A percentile compares a stretch with the other conserved stretches of the same genome.
Evolutionary conservation across 495 filamentous ascomycete genomes (phyloP).

Genomic region (Hapsidospora chrysogenum): DNA sequence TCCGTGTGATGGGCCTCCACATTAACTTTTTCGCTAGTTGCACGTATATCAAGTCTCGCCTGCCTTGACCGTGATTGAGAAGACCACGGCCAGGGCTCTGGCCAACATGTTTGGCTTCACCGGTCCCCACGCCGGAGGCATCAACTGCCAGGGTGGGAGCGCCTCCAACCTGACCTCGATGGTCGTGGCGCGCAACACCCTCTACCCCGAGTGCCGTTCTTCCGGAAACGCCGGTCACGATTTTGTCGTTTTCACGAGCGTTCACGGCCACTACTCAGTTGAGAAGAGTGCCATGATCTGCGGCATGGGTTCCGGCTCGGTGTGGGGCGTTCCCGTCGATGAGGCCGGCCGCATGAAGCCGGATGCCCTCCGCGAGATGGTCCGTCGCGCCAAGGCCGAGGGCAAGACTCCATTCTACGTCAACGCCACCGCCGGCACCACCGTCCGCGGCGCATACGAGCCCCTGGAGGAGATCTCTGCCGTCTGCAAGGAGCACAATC

Average conservation of each 20-base stretch:
- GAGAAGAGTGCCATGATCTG: constrained; percentile 82
- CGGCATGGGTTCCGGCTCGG: constrained; percentile 60
- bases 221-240: constrained; percentile 44
- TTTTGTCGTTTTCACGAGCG: constrained; percentile 78
- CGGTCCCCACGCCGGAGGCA: constrained; percentile 59
- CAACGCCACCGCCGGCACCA: constrained; percentile 90
- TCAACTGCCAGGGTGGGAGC: constrained; percentile 75
- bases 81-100: constrained; percentile 49
- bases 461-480: constrained; percentile 54
- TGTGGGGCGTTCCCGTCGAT: constrained; percentile 63
- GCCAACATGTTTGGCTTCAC: constrained; percentile 63
- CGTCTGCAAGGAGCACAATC: constrained; percentile 49
- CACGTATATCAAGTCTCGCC: constrained; percentile 88
- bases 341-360: constrained; percentile 52
- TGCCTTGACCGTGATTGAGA: constrained; percentile 72
- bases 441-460: constrained; percentile 81
- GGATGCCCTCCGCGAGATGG: constrained; percentile 39
- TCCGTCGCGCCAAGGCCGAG: constrained; percentile 38
- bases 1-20: neutral
- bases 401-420: constrained; percentile 82
- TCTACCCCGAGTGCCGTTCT: constrained; percentile 60
- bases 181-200: constrained; percentile 73
- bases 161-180: constrained; percentile 77
- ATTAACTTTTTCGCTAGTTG: constrained; percentile 21
- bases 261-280: constrained; percentile 85